Evolutionary conservation across 2,329 filamentous ascomycete species (phyloP).

Genomic region (Aureobasidium zeae): DNA sequence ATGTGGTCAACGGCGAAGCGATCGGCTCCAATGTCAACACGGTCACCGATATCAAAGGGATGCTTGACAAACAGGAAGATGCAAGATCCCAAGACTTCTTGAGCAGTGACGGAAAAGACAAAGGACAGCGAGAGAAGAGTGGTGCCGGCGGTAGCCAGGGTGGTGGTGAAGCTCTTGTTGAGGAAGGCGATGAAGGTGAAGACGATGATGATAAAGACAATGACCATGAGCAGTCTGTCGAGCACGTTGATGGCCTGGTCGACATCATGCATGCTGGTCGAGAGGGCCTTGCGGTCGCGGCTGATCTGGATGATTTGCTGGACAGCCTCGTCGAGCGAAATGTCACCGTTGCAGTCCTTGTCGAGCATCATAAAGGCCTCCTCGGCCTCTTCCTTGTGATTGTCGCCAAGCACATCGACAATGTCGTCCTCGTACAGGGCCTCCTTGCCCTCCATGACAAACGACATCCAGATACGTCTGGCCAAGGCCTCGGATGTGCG

Average conservation of each 20-base stretch:
- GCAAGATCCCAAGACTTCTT: constrained; percentile 95
- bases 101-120: constrained; percentile 81
- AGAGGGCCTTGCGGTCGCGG: constrained; percentile 77
- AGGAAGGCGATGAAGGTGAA: constrained; percentile 64
- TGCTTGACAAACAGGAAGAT: constrained; percentile 99
- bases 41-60: constrained; percentile 90
- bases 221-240: constrained; percentile 72
- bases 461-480: constrained; percentile 96
- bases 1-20: constrained; percentile 84
- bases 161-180: constrained; percentile 74
- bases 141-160: constrained; percentile 81
- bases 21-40: constrained; percentile 67
- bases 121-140: constrained; percentile 93
- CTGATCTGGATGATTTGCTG: constrained; percentile 76
- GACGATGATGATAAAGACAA: constrained; percentile 70
- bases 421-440: constrained; percentile 73
- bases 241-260: constrained; percentile 87
- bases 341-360: constrained; percentile 81
- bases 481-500: constrained; percentile 82
- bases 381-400: constrained; percentile 67
- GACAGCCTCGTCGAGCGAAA: constrained; percentile 92
- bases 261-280: constrained; percentile 93
- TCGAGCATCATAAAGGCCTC: constrained; percentile 78
- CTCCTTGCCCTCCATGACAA: constrained; percentile 83
- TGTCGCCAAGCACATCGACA: constrained; percentile 71